A percentile compares a stretch with the other conserved stretches of the same genome.
phyloP scores from a whole-genome alignment of 306 rosid species.

The Acacia confusa region DNA sequence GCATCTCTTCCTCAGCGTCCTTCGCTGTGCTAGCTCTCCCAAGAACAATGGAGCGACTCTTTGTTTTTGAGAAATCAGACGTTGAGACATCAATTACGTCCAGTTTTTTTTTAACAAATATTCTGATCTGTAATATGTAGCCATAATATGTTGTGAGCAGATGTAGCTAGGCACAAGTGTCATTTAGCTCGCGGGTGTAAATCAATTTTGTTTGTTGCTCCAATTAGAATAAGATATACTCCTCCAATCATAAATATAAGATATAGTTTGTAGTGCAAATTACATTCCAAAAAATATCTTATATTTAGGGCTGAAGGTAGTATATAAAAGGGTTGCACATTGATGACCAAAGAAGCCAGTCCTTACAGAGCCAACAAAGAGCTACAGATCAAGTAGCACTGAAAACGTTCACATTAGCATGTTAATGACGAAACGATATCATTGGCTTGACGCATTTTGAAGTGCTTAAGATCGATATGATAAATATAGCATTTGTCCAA shows the following conservation, averaged over 20 bases:
- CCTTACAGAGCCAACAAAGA: not conserved
- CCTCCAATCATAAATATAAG: too few species aligned
- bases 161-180: constrained; percentile 4
- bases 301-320: too few species aligned
- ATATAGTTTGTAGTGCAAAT: too few species aligned
- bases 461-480: not conserved
- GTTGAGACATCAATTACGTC: constrained; percentile 23
- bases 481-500: not conserved
- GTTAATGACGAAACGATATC: not conserved
- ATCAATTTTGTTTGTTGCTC: constrained; percentile 31
- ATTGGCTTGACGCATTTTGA: not conserved
- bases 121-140: constrained; percentile 34
- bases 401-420: not conserved
- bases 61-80: constrained; percentile 28
- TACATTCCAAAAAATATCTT: too few species aligned
- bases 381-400: too few species aligned
- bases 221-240: not conserved
- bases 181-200: constrained; percentile 31
- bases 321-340: not conserved
- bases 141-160: constrained; percentile 29
- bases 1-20: constrained; percentile 60
- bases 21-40: constrained; percentile 51
- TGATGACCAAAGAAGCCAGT: constrained; percentile 6
- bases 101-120: constrained; percentile 34
- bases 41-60: constrained; percentile 28